Percentiles rank a stretch among this genome's conserved stretches.
Conservation (phyloP, 176 grass and related monocot genomes). For the Oropetium thomaeum region DNA sequence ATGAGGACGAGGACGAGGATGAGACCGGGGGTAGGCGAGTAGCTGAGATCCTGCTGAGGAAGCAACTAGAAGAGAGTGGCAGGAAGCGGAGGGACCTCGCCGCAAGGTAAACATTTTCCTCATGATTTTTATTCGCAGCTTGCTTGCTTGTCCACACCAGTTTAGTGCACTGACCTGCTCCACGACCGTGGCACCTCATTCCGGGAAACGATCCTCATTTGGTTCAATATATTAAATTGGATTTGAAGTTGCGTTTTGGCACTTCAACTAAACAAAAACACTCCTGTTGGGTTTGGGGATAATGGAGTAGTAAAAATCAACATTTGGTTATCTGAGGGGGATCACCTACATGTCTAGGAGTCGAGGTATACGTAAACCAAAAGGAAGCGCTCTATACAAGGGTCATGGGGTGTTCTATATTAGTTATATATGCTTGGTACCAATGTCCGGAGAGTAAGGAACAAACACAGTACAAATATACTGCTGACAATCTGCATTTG, state of each 20-base stretch:
- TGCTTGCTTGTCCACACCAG: not conserved
- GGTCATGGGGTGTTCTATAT: too few relatives aligned
- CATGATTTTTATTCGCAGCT: not conserved
- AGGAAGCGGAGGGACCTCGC: constrained; percentile 56
- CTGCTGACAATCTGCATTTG: too few relatives aligned
- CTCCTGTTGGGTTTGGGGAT: not conserved
- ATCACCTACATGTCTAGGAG: not conserved
- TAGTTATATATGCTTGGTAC: not conserved
- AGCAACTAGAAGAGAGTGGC: constrained; percentile 76
- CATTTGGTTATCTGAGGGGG: not conserved
- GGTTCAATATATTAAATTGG: not conserved
- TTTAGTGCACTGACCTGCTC: not conserved
- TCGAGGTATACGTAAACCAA: too few relatives aligned
- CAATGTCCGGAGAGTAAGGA: not conserved
- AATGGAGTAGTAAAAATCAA: not conserved
- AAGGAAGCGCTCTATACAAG: not conserved
- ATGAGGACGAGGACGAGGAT: constrained; percentile 37
- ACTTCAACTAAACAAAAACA: not conserved
- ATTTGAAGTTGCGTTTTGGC: not conserved
- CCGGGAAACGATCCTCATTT: not conserved
- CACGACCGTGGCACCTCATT: not conserved
- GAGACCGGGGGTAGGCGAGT: constrained; percentile 44
- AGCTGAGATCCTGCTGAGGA: constrained; percentile 63
- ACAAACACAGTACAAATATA: not conserved
- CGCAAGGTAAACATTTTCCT: constrained; percentile 38